phyloP scores from a whole-genome alignment of 2,329 filamentous ascomycete species.

The Cytospora paraplurivora region DNA sequence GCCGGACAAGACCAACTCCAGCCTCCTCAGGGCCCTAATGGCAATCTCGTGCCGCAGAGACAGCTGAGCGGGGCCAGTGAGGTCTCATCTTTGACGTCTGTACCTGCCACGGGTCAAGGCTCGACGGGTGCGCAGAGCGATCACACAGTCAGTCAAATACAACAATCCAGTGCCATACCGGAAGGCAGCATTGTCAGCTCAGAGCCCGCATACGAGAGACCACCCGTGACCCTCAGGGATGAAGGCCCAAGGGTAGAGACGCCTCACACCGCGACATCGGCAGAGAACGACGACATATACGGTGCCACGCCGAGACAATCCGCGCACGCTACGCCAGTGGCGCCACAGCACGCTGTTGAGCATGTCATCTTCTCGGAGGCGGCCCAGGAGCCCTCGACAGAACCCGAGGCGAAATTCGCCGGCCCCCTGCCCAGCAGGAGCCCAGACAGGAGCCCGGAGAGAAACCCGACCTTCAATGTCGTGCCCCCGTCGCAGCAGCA shows the following conservation, averaged over 20 bases:
- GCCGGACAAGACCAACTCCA: slow-evolving; percentile 24
- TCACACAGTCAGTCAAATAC: slow-evolving; percentile 16
- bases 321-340: slow-evolving; percentile 10
- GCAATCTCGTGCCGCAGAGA: slow-evolving; percentile 31
- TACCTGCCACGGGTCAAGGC: slow-evolving; percentile 20
- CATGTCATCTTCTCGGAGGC: slow-evolving; percentile 12
- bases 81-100: slow-evolving; percentile 32
- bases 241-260: slow-evolving; percentile 23
- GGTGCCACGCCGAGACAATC: slow-evolving; percentile 37
- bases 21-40: slow-evolving; percentile 18
- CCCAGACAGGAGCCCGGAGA: slow-evolving; percentile 6
- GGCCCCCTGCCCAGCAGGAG: slow-evolving; percentile 22
- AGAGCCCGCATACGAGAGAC: slow-evolving; percentile 17
- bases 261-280: slow-evolving; percentile 25
- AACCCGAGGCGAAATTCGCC: slow-evolving; percentile 26
- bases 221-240: slow-evolving; percentile 28
- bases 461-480: slow-evolving; percentile 15
- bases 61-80: slow-evolving; percentile 36
- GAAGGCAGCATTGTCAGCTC: slow-evolving; percentile 11
- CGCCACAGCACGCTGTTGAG: slow-evolving; percentile 16
- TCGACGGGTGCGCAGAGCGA: slow-evolving; percentile 16
- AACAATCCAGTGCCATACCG: neutral
- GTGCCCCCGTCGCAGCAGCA: slow-evolving; percentile 25
- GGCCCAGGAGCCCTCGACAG: slow-evolving; percentile 12
- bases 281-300: slow-evolving; percentile 40